Evolutionary conservation across 1,139 yeast genomes (phyloP).

Genomic region (Candida tropicalis): DNA sequence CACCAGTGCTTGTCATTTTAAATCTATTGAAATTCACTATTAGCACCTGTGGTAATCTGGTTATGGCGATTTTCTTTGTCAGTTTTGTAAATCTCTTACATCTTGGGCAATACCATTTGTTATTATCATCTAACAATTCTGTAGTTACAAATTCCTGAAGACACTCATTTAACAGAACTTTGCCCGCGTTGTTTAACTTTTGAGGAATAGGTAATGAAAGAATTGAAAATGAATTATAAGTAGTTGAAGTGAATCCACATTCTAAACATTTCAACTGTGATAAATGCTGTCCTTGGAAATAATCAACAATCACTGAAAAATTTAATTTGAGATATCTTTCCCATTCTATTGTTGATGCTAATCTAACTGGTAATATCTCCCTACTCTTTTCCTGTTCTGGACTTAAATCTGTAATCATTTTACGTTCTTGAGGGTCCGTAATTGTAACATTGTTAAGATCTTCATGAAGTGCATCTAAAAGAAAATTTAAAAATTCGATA

Average conservation of each 20-base stretch:
- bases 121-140: constrained; percentile 76
- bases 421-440: constrained; percentile 38
- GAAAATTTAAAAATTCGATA: constrained; percentile 82
- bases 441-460: constrained; percentile 70
- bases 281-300: constrained; percentile 88
- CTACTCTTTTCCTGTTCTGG: constrained; percentile 73
- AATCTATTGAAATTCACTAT: constrained; percentile 84
- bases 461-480: constrained; percentile 85
- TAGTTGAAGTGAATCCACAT: constrained; percentile 82
- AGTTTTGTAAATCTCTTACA: constrained; percentile 72
- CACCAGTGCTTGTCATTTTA: constrained; percentile 48
- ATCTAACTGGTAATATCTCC: constrained; percentile 73
- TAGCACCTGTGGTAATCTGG: constrained; percentile 72
- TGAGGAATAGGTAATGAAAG: constrained; percentile 74
- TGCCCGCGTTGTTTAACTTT: constrained; percentile 22
- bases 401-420: constrained; percentile 52
- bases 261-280: constrained; percentile 76
- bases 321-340: constrained; percentile 84
- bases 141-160: constrained; percentile 66
- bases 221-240: constrained; percentile 80
- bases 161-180: constrained; percentile 61
- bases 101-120: constrained; percentile 87
- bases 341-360: constrained; percentile 95
- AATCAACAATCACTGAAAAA: constrained; percentile 81
- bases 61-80: constrained; percentile 66